Base-by-base conservation (phyloP, 148 eudicot species). In the Spergularia marina region DNA sequence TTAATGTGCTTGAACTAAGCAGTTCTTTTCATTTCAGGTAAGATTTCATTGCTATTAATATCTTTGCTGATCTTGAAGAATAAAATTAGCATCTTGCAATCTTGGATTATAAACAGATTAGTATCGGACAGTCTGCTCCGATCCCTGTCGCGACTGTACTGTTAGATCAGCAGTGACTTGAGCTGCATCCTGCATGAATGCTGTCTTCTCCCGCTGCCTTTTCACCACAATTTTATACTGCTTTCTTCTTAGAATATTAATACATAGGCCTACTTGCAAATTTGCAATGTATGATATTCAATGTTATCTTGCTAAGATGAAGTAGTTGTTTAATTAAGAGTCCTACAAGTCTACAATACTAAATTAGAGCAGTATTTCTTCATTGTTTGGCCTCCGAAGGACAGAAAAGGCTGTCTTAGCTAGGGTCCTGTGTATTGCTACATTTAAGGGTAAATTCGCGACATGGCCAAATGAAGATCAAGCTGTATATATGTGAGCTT, bases 231-330 rank as follows among this genome's bases (percentile, higher is more conserved):
- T 55, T 55, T 55, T 14, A 6, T 14, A 15, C 17, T 5, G 18
- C 4, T 55, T 55, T 23, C 44, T 5, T 12, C 34, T 36, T 64
- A 64, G 49, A 18, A 15, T 13, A 34, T 16, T 39, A 15, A 64
- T 30, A 30, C 36, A 30, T 30, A 30, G 36, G 36, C 36, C 36
- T 30, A 30, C 36, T 30, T 30, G 36, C 36, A 30, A 30, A 30
- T 3, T 30, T 30, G 36, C 36, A 30, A 30, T 30, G 49, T 44
- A 44, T 44, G 7, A 44, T 74, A 51, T 62, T 74, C 49, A 74
- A 63, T 74, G 68, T 51, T 74, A 74, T 74, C 70, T 66, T 74
- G 3, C 30, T 74, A 40, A 20, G 23, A 30, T 30, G 36, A 30
- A 30, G 36, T 30, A 30, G 36, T 30, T 30, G 25, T 23, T 23